A percentile compares a stretch with the other conserved stretches of the same genome.
These are phyloP conservation scores for Reutealis trisperma DNA, from an alignment of 345 rosid genomes.

Conservation along the genomic window DNA sequence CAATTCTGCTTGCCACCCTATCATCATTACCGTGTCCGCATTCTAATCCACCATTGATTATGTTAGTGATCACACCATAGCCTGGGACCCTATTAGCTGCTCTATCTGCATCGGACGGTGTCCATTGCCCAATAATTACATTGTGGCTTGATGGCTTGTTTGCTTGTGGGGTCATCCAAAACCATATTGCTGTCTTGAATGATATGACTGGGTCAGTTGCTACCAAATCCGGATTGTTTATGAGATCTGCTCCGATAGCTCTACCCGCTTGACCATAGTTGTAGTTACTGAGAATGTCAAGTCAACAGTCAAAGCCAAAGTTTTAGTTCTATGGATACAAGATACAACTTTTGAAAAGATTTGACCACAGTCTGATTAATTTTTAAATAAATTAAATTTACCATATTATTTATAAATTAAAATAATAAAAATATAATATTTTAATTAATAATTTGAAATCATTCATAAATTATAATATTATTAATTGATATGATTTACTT, in stretches of 20 bases:
- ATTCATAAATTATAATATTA: too few species aligned
- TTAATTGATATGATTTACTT: too few species aligned
- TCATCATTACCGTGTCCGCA: constrained; percentile 25
- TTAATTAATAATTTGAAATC: too few species aligned
- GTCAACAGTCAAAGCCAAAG: neutral
- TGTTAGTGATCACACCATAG: constrained; percentile 43
- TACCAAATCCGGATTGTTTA: constrained; percentile 52
- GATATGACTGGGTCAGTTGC: constrained; percentile 49
- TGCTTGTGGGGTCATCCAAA: constrained; percentile 44
- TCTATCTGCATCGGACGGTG: constrained; percentile 28
- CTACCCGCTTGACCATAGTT: constrained; percentile 57
- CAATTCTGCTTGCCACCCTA: constrained; percentile 29
- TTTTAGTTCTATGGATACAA: too few species aligned
- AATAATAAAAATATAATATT: too few species aligned
- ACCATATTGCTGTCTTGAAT: constrained; percentile 42
- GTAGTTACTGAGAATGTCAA: constrained; percentile 40
- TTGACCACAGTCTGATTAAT: too few species aligned
- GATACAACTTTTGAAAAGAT: too few species aligned
- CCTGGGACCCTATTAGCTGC: constrained; percentile 33
- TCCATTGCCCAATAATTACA: constrained; percentile 37
- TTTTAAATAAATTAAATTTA: too few species aligned
- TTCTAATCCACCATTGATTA: constrained; percentile 42
- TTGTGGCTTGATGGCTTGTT: constrained; percentile 47
- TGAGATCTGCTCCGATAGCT: constrained; percentile 41
- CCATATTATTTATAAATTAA: too few species aligned